Conservation (phyloP, 768 basidiomycete genomes). For the Leccinum broughii region DNA sequence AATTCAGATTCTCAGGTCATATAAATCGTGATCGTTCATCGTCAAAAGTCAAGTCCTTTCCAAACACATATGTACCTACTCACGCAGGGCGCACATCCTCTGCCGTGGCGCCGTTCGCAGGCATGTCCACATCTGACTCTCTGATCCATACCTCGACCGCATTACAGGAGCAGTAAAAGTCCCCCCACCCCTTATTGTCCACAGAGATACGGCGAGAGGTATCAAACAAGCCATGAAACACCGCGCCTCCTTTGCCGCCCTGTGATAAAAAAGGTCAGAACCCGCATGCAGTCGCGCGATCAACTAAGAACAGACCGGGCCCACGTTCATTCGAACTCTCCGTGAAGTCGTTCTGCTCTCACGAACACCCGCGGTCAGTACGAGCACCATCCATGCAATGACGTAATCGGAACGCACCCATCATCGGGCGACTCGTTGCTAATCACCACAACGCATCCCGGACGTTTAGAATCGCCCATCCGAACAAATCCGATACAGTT, state of each 20-base stretch:
- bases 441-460: constrained; percentile 70
- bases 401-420: constrained; percentile 15
- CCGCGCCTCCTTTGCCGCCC: constrained; percentile 34
- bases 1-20: background rate
- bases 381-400: background rate
- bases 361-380: background rate
- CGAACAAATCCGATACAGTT: constrained; percentile 81
- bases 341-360: constrained; percentile 24
- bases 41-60: background rate
- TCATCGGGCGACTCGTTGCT: constrained; percentile 49
- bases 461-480: constrained; percentile 51
- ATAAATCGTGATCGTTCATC: background rate
- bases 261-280: constrained; percentile 20
- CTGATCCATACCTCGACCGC: constrained; percentile 61
- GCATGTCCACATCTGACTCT: background rate
- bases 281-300: constrained; percentile 2
- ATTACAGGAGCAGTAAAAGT: constrained; percentile 58
- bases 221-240: constrained; percentile 52
- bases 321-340: constrained; percentile 62
- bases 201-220: constrained; percentile 43
- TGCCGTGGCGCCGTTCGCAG: background rate
- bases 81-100: background rate
- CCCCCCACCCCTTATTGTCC: constrained; percentile 61
- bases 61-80: background rate
- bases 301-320: constrained; percentile 44